phyloP scores from a whole-genome alignment of 2,329 filamentous ascomycete species.

The Raffaelea albimanens region DNA sequence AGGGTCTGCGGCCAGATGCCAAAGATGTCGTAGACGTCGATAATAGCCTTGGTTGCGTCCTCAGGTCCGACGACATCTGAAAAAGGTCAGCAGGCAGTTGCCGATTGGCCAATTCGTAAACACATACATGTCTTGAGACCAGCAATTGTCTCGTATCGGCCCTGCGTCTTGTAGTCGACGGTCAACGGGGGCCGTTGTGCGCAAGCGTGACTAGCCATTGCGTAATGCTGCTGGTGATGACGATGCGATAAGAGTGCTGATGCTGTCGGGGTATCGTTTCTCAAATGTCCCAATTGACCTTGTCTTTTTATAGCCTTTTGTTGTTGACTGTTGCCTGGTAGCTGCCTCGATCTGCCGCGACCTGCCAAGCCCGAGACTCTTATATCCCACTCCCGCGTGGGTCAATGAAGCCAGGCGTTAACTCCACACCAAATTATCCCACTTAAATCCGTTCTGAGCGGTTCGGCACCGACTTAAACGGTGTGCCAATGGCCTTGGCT shows the following conservation, averaged over 20 bases:
- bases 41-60: slow-evolving; percentile 25
- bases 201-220: slow-evolving; percentile 20
- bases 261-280: no score
- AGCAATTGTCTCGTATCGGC: slow-evolving; percentile 28
- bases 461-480: no score
- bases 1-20: slow-evolving; percentile 33
- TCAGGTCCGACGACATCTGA: slow-evolving; percentile 26
- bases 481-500: no score
- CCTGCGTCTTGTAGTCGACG: slow-evolving; percentile 29
- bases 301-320: no score
- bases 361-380: no score
- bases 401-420: not conserved
- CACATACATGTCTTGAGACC: slow-evolving; percentile 33
- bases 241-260: no score
- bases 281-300: no score
- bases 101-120: not conserved
- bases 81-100: no score
- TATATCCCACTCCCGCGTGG: no score
- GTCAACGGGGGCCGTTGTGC: slow-evolving; percentile 26
- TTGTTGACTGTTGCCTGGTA: no score
- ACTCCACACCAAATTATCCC: not conserved
- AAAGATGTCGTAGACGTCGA: slow-evolving; percentile 40
- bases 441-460: not conserved
- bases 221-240: no score
- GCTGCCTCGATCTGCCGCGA: no score